These are phyloP conservation scores for Trichophyton simii DNA, from an alignment of 2,329 filamentous ascomycete species.

Conservation along the genomic window DNA sequence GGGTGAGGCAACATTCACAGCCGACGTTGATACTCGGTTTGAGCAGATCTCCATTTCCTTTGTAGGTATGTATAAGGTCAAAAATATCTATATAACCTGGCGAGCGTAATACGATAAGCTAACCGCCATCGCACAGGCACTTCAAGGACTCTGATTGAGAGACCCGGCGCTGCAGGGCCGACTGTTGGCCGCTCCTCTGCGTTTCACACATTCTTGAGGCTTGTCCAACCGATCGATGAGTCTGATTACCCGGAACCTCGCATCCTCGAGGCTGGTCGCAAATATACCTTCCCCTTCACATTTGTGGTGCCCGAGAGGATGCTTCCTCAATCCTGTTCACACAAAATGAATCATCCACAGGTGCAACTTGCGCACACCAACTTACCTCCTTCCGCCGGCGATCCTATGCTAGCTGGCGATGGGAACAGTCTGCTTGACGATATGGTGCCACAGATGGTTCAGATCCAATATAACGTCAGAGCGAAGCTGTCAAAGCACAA, in stretches of 20 bases:
- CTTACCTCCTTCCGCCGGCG: constrained; percentile 51
- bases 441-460: constrained; percentile 50
- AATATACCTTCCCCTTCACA: constrained; percentile 49
- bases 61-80: constrained; percentile 15
- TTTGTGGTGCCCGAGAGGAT: constrained; percentile 51
- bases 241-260: constrained; percentile 43
- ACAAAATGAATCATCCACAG: constrained; percentile 39
- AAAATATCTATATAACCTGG: constrained; percentile 5
- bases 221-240: constrained; percentile 47
- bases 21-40: constrained; percentile 20
- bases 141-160: constrained; percentile 43
- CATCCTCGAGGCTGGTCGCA: constrained; percentile 41
- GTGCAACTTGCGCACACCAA: constrained; percentile 45
- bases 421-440: constrained; percentile 45
- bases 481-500: constrained; percentile 32
- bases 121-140: constrained; percentile 28
- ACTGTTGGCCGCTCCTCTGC: constrained; percentile 44
- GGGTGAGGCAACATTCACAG: constrained; percentile 19
- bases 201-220: constrained; percentile 48
- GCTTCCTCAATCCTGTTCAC: constrained; percentile 47
- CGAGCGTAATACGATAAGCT: neutral
- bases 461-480: constrained; percentile 45
- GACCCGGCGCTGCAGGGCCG: constrained; percentile 39
- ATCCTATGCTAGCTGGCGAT: constrained; percentile 40
- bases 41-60: constrained; percentile 21